Base-by-base conservation (phyloP, 805 yeast genomes). In the Candida maesae region DNA sequence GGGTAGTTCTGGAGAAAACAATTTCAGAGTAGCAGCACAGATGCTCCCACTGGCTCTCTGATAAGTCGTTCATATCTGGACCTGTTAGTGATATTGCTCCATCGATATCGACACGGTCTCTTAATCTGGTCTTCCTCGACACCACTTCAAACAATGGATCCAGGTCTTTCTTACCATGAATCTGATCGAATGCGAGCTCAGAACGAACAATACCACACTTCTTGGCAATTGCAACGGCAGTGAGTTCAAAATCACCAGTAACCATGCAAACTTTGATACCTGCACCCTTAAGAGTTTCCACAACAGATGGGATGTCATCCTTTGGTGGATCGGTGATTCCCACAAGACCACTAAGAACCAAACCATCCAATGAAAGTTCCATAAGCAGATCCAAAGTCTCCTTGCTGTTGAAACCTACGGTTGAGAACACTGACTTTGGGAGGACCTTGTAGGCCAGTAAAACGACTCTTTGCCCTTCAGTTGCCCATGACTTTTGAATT, bases 171-270 rank as follows among this genome's bases (percentile, higher is more conserved):
- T 48, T 43, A 8, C 36, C 45, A 42, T 56, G 46, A 17, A 52
- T 52, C 4, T 29, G 33, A 12, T 36, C 39, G 23, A 37, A 39
- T 2, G 44, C 45, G 30, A 28, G 55, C 18, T 35, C 35, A 14
- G 44, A 36, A 18, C 41, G 27, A 3, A 66, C 45, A 21, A 68
- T 67, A 13, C 70, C 71, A 53, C 67, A 59, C 41, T 68, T 67
- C 27, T 64, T 63, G 4, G 76, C 77, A 47, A 75, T 74, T 3
- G 76, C 66, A 26, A 69, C 61, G 1, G 75, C 80, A 21, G 79
- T 75, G 12, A 70, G 56, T 49, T 71, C 74, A 46, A 67, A 73
- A 53, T 76, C 81, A 43, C 81, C 80, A n/a, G 74, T 70, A 17
- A 69, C 66, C 73, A 70, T 69, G 6, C 63, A 61, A 13, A 65